Evolutionary conservation across 1,139 yeast species (phyloP), one percentile per base, ranked within the genome.

Genomic region (Dujonia santamariae): DNA sequence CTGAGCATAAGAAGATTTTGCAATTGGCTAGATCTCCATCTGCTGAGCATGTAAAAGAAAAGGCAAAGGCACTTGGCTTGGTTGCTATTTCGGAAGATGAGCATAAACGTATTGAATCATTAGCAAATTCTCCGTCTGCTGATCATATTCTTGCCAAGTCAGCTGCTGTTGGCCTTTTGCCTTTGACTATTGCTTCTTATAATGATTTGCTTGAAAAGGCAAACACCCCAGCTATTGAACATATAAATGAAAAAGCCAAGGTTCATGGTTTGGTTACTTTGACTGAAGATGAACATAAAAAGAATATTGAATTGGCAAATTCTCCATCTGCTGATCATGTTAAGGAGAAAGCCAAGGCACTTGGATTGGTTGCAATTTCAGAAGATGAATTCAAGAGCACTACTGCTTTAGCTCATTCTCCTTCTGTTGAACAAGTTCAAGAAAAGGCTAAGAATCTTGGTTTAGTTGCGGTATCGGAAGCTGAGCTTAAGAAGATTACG

Each of bases 311-410:
- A 15, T 37, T 41, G 28, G 53, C 54, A 0, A 35, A 50, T 21
- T 42, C 49, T 8, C 72, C 72, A 5, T 40, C 54, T 7, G 19
- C 49, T 9, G 52, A 47, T 7, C 61, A 61, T 31, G 35, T 65
- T n/a, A 34, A 37, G 2, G 40, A 45, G 14, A 45, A 44, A 14
- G 52, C 62, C 2, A 34, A 40, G 12, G 41, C 45, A 3, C 50
- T 48, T 21, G 56, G 57, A 2, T 46, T 54, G 27, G 44, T 51
- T 6, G 35, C 58, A 18, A n/a, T 65, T 4, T 44, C 56, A 1
- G 17, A 33, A 1, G 44, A 40, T 4, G 56, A 54, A 9, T 44
- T 50, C 18, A 28, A 37, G 2, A 26, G 43, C 0, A 38, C 48
- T 32, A 32, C 30, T 14, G 35, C 30, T 18, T 37, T 41, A 34